Evolutionary conservation across 768 basidiomycete genomes (phyloP), one percentile per base, ranked within the genome.

Genomic region (Agrocybe pediades): DNA sequence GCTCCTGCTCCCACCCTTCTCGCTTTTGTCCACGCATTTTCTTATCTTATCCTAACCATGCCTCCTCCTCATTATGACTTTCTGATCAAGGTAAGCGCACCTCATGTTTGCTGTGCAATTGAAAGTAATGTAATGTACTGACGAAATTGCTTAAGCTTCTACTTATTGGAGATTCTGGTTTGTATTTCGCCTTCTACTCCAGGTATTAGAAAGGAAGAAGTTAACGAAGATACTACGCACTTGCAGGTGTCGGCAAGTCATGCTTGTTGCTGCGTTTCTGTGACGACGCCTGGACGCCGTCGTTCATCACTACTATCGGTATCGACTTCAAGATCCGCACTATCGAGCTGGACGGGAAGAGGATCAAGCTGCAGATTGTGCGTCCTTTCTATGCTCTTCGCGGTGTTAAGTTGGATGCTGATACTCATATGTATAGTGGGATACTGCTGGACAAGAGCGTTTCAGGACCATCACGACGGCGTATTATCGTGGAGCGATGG

Each of bases 241-340:
- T 13, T 49, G 44, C 62, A 87, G 94, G 94, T 74, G 95, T 97
- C 63, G 94, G 96, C 58, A 95, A 99, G 80, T 98, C 95, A 23
- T 94, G 92, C 75, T 81, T 95, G n/a, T 79, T 95, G 48, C 83
- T 94, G 56, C 89, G 94, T 60, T 99, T 99, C 85, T 98, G 95
- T 70, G 97, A 98, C 78, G 97, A 99, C 74, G 92, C 95, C 59
- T 99, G 95, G 95, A 98, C 97, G 27, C 95, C 95, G 44, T 95
- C 92, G 41, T 98, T 98, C 79, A 98, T 98, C 74, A 98, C 95
- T 53, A 99, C 97, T 53, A 99, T 99, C 71, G 97, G 96, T 54
- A 95, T 98, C 62, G 95, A 97, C 84, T 97, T 97, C 82, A 96
- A 95, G 87, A 98, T 98, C 74, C 87, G 96, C 27, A 98, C 95